A percentile compares a stretch with the other conserved stretches of the same genome.
phyloP scores from a whole-genome alignment of 805 yeast genomes.

The Grigorovia yakushimaensis region DNA sequence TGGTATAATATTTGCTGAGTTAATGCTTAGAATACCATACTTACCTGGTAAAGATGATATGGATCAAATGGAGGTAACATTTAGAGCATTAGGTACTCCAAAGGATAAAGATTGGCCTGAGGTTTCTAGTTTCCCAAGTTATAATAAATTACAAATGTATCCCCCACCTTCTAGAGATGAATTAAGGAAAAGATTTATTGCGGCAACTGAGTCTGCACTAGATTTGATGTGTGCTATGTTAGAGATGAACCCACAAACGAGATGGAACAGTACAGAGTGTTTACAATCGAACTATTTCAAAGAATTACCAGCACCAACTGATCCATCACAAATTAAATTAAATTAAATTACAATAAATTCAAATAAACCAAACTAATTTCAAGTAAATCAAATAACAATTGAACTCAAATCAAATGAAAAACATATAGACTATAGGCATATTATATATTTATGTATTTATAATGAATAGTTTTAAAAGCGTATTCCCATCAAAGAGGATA shows the following conservation, averaged over 20 bases:
- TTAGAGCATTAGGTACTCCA: constrained; percentile 93
- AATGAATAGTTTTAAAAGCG: constrained; percentile 27
- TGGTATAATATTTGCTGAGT: constrained; percentile 91
- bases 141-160: constrained; percentile 61
- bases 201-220: constrained; percentile 80
- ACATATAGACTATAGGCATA: neutral
- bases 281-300: constrained; percentile 57
- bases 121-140: constrained; percentile 68
- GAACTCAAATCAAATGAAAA: neutral
- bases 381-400: neutral
- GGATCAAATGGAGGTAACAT: constrained; percentile 88
- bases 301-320: constrained; percentile 69
- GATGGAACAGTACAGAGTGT: constrained; percentile 58
- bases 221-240: constrained; percentile 67
- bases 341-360: neutral
- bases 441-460: neutral
- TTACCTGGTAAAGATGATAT: constrained; percentile 85
- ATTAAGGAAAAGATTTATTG: constrained; percentile 72
- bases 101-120: constrained; percentile 89
- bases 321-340: constrained; percentile 31
- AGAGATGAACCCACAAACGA: constrained; percentile 63
- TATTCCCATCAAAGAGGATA: constrained; percentile 50
- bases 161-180: constrained; percentile 80
- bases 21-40: constrained; percentile 91
- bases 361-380: neutral